These are phyloP conservation scores for Diaporthe sp. DNA, from an alignment of 2,329 filamentous ascomycete genomes.

Conservation along the genomic window DNA sequence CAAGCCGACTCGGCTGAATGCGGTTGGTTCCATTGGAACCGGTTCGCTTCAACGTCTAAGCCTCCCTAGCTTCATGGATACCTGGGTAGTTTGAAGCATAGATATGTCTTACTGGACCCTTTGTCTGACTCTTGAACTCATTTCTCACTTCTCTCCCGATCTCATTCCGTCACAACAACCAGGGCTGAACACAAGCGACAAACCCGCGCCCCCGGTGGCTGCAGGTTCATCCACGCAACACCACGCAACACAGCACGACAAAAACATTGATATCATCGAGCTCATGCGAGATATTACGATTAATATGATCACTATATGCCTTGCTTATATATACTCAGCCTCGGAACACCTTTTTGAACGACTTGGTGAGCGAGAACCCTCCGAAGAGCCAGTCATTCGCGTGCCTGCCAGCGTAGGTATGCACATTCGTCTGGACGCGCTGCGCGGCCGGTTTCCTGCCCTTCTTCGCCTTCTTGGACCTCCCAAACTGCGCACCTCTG, in stretches of 20 bases:
- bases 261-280: neutral
- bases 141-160: slow-evolving; percentile 1
- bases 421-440: slow-evolving; percentile 34
- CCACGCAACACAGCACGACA: neutral
- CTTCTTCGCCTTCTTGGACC: slow-evolving; percentile 26
- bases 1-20: neutral
- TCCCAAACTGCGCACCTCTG: slow-evolving; percentile 49
- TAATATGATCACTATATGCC: slow-evolving; percentile 12
- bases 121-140: slow-evolving; percentile 6
- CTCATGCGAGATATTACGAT: slow-evolving; percentile 19
- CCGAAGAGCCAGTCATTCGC: slow-evolving; percentile 40
- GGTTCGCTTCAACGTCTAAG: neutral
- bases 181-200: neutral
- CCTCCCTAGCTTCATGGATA: neutral
- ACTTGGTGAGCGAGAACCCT: slow-evolving; percentile 37
- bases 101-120: neutral
- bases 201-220: neutral
- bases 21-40: neutral
- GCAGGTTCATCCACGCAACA: neutral
- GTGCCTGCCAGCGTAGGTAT: slow-evolving; percentile 40
- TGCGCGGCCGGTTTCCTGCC: slow-evolving; percentile 1
- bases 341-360: slow-evolving; percentile 24
- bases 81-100: neutral
- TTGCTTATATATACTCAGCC: slow-evolving; percentile 13
- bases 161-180: neutral